Evolutionary conservation across 441 rosid species (phyloP), one percentile per base, ranked within the genome.

Genomic region (Arabidopsis hybrid): DNA sequence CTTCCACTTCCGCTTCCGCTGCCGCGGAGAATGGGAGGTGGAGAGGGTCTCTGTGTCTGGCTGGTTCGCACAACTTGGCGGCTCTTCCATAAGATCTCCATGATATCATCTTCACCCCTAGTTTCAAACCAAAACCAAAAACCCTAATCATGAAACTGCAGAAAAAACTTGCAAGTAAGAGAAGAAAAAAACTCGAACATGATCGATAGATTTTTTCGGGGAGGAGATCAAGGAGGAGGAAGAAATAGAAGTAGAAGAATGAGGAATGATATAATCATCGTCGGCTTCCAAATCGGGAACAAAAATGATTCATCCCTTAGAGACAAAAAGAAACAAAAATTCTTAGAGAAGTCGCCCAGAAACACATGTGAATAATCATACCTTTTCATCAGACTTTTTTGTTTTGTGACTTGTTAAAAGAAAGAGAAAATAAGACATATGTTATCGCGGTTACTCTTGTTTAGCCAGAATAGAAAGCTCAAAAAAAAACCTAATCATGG

Each of bases 21-120:
- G 62, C 83, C 81, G 0, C 81, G 57, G 8, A 75, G 75, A n/a
- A 78, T 58, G 2, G 77, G 68, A 74, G 79, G 84, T 86, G 83
- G 82, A 14, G 35, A 9, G 4, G 40, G 42, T 7, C 79, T 87
- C 59, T 82, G 88, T 8, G 85, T 71, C 29, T 91, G 93, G 65
- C 78, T 85, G 18, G 82, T 91, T 77, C 69, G 51, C 58, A 91
- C 88, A 1, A 93, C 83, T 18, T 80, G 93, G 4, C 93, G 95
- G 74, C 87, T 86, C 29, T 87, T 86, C 96, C 96, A 93, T 26
- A 90, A 73, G 39, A 91, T 83, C 82, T 93, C 98, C 87, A 85
- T 81, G 71, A 88, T 72, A 63, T 85, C 95, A 52, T 91, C 93
- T 68, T 84, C 95, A 8, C 69, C 80, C 88, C 95, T 93, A 67